These are phyloP conservation scores for Macrocystidia cucumis DNA, from an alignment of 1,284 basidiomycete species.

Conservation along the genomic window DNA sequence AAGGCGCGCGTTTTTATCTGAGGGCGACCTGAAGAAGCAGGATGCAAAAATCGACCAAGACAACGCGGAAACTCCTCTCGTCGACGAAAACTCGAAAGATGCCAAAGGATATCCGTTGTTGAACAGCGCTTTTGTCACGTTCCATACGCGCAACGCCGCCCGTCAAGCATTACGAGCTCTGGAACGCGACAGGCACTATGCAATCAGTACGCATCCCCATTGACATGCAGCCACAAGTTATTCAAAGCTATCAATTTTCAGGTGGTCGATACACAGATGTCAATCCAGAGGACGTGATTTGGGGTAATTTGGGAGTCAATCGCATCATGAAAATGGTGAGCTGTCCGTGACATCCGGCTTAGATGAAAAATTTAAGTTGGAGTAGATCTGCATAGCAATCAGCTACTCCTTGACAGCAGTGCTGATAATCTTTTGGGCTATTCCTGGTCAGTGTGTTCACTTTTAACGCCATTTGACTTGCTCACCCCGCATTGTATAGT, in stretches of 20 bases:
- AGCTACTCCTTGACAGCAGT: conserved; percentile 58
- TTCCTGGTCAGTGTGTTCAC: conserved; percentile 43
- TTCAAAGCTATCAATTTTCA: no score
- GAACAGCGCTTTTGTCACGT: conserved; percentile 88
- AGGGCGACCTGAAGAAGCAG: conserved; percentile 5
- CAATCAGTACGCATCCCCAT: no score
- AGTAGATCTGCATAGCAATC: conserved; percentile 48
- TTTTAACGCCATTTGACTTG: background rate
- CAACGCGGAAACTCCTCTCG: conserved; percentile 5
- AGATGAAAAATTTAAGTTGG: background rate
- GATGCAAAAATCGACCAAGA: conserved; percentile 14
- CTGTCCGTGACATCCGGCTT: background rate
- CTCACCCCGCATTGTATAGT: conserved; percentile 28
- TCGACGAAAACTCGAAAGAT: conserved; percentile 18
- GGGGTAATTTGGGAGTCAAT: conserved; percentile 70
- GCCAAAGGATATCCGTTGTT: conserved; percentile 51
- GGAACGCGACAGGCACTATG: conserved; percentile 73
- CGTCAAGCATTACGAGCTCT: conserved; percentile 75
- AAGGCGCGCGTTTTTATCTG: conserved; percentile 37
- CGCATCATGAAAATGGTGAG: background rate
- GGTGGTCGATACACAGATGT: conserved; percentile 61
- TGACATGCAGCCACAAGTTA: no score
- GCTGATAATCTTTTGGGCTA: conserved; percentile 66
- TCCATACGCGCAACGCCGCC: conserved; percentile 91
- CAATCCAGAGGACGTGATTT: conserved; percentile 83